These are phyloP conservation scores for Nothophoma quercina DNA, from an alignment of 2,329 filamentous ascomycete species.

Conservation along the genomic window DNA sequence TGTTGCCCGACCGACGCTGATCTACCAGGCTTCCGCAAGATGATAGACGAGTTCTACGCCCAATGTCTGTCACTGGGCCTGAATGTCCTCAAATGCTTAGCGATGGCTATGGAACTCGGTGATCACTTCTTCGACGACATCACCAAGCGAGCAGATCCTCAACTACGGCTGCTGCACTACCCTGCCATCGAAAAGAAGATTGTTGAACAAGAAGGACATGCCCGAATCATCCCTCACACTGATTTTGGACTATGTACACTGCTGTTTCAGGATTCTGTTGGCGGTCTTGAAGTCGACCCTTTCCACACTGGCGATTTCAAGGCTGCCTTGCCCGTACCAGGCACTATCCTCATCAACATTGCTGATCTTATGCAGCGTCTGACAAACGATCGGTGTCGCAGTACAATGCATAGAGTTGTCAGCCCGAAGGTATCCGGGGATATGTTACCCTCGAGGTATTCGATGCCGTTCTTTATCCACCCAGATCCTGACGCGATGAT, in stretches of 20 bases:
- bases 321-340: slow-evolving; percentile 30
- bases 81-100: slow-evolving; percentile 34
- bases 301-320: slow-evolving; percentile 36
- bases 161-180: slow-evolving; percentile 40
- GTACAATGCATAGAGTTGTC: slow-evolving; percentile 49
- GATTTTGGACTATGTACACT: slow-evolving; percentile 48
- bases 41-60: slow-evolving; percentile 32
- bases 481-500: slow-evolving; percentile 48
- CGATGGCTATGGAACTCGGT: slow-evolving; percentile 37
- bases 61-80: slow-evolving; percentile 33
- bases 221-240: slow-evolving; percentile 40
- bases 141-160: slow-evolving; percentile 33
- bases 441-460: slow-evolving; percentile 45
- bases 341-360: slow-evolving; percentile 38
- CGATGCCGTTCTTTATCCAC: slow-evolving; percentile 51
- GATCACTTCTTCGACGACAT: slow-evolving; percentile 36
- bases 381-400: slow-evolving; percentile 43
- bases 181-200: slow-evolving; percentile 33
- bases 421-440: slow-evolving; percentile 35
- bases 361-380: slow-evolving; percentile 34
- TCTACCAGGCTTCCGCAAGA: slow-evolving; percentile 35
- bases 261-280: slow-evolving; percentile 48
- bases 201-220: slow-evolving; percentile 31
- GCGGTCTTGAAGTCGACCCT: slow-evolving; percentile 49
- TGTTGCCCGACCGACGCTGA: slow-evolving; percentile 28